Conservation (phyloP, 371 early-diverging fungal genomes). For the Phascolomyces articulosus region DNA sequence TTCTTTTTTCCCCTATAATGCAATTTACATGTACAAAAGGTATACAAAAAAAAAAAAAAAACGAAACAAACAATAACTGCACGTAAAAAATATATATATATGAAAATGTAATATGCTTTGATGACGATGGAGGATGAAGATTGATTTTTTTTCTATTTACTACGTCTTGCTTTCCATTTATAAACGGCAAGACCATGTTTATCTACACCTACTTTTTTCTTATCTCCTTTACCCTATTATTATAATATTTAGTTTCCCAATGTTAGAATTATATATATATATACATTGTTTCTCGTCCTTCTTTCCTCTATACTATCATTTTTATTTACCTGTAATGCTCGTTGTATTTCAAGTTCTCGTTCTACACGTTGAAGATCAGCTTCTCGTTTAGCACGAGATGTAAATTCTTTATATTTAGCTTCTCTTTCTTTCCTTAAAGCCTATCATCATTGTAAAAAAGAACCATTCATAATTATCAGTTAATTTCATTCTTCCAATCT, state of each 20-base stretch:
- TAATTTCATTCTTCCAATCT: background rate
- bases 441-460: background rate
- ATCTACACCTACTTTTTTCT: conserved; percentile 84
- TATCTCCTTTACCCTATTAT: conserved; percentile 70
- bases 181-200: conserved; percentile 80
- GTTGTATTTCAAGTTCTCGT: conserved; percentile 79
- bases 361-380: conserved; percentile 72
- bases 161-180: conserved; percentile 92
- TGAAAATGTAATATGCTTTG: too few relatives aligned
- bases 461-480: background rate
- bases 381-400: conserved; percentile 79
- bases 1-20: too few relatives aligned
- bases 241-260: background rate
- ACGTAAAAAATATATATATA: too few relatives aligned
- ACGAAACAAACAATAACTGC: background rate
- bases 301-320: background rate
- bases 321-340: conserved; percentile 67
- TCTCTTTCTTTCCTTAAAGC: conserved; percentile 42
- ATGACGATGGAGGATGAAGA: background rate
- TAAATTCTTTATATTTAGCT: conserved; percentile 67
- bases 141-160: conserved; percentile 55
- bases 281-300: too few relatives aligned
- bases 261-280: too few relatives aligned
- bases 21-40: too few relatives aligned
- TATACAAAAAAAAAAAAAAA: background rate